A percentile compares a stretch with the other conserved stretches of the same genome.
phyloP scores from a whole-genome alignment of 192 early-diverging fungal species.

The Hyaloraphidium curvatum region DNA sequence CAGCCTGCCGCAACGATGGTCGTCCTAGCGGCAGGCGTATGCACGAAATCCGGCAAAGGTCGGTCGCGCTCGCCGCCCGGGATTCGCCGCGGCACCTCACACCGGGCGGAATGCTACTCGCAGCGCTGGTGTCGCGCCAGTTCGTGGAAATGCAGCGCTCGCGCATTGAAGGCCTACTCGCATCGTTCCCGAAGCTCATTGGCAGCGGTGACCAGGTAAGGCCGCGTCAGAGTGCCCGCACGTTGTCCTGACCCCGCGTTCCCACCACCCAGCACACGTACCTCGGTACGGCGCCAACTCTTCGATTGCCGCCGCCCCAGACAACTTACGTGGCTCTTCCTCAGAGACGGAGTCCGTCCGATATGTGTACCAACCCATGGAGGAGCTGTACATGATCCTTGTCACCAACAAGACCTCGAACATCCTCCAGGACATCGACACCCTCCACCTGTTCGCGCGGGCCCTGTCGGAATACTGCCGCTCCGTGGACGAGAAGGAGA shows the following conservation, averaged over 20 bases:
- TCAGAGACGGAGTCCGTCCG: conserved; percentile 92
- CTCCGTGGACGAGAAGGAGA: conserved; percentile 64
- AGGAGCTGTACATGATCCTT: conserved; percentile 87
- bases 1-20: conserved; percentile 24
- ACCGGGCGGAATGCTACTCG: not conserved
- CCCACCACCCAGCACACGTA: too few species aligned
- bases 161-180: conserved; percentile 88
- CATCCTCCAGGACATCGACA: conserved; percentile 96
- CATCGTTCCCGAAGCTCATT: conserved; percentile 93
- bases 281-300: too few species aligned
- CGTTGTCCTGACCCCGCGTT: too few species aligned
- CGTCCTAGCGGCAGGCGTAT: conserved; percentile 73
- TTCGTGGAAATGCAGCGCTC: conserved; percentile 93
- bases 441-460: conserved; percentile 82
- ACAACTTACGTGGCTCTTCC: too few species aligned
- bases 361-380: conserved; percentile 96
- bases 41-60: conserved; percentile 90
- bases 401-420: conserved; percentile 89
- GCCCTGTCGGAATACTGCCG: conserved; percentile 80
- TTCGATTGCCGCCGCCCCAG: too few species aligned
- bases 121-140: conserved; percentile 80
- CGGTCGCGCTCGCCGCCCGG: conserved; percentile 6
- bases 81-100: not conserved
- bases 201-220: conserved; percentile 73
- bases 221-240: too few species aligned